phyloP scores from a whole-genome alignment of 1,139 yeast species.

The Suhomyces kunorum region DNA sequence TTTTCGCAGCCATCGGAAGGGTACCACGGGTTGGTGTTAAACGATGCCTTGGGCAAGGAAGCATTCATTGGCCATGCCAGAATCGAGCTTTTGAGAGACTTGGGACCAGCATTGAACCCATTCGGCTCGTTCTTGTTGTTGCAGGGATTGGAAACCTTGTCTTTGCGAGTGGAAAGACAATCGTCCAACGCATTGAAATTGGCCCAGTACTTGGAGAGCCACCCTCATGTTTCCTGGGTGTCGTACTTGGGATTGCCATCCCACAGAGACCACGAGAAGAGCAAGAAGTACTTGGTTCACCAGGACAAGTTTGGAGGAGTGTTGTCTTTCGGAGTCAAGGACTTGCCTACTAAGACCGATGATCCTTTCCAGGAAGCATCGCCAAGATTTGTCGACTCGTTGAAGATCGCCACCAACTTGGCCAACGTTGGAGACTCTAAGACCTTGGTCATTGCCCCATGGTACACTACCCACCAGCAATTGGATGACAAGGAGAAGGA shows the following conservation, averaged over 20 bases:
- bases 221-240: conserved; percentile 80
- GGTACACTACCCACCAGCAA: conserved; percentile 94
- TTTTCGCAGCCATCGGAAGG: conserved; percentile 89
- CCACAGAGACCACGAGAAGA: conserved; percentile 79
- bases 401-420: conserved; percentile 83
- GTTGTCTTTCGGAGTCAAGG: conserved; percentile 84
- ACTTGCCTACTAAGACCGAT: conserved; percentile 45
- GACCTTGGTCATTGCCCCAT: conserved; percentile 93
- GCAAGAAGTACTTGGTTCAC: conserved; percentile 70
- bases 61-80: conserved; percentile 83
- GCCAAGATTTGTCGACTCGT: conserved; percentile 76
- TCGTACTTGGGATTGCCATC: conserved; percentile 87
- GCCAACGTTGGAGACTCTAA: conserved; percentile 97
- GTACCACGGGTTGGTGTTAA: conserved; percentile 83
- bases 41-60: conserved; percentile 76
- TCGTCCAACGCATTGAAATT: conserved; percentile 79
- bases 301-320: conserved; percentile 81
- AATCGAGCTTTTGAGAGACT: conserved; percentile 84
- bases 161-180: conserved; percentile 92
- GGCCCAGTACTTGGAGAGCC: conserved; percentile 72
- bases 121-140: conserved; percentile 81
- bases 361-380: conserved; percentile 73
- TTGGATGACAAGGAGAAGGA: conserved; percentile 75
- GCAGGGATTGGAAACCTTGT: conserved; percentile 92
- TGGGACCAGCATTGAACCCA: conserved; percentile 89